Base-by-base conservation (phyloP, 768 basidiomycete species). In the Amanita jacksonii region DNA sequence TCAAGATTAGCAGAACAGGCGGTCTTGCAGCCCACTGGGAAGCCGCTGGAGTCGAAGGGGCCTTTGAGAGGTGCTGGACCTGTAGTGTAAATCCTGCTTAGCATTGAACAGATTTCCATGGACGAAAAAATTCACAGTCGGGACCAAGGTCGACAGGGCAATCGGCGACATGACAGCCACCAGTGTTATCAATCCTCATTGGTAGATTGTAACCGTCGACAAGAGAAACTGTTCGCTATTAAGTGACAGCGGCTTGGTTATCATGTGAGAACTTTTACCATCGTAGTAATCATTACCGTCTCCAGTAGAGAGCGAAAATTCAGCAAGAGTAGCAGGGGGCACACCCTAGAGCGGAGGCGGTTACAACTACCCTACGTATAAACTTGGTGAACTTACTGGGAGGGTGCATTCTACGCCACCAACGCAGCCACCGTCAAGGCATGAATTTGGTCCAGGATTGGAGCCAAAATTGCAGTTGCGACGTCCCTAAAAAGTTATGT, bases 161-260 rank as follows among this genome's bases (percentile, higher is more conserved):
- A 47, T 70, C 63, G 1, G 80, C 70, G 15, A 73, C 58, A 23
- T 57, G 61, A 53, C 82, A 84, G 9, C 69, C 73, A 35, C 58
- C 64, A 56, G 68, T 70, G 60, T 77, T 81, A 42, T 61, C 63
- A 49, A 85, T 77, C 7, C 63, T 60, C 52, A 78, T 57, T 12
- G 82, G 81, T 9, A 84, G 56, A 52, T 83, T 80, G 51, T 68
- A 79, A 1, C 81, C 80, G 49, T 81, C 76, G 28, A 82, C 79
- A 24, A 82, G 63, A 20, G 78, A 79, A 27, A 81, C 79, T 79
- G 43, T 18, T 35, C 23, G 15, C 13, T 12, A 43, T 19, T 34
- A 32, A 45, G 33, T 24, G 34, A n/a, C 24, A 15, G 2, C 8
- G 8, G 9, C 20, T 33, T 8, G 30, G 22, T 18, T 8, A 8